phyloP scores from a whole-genome alignment of 1,284 basidiomycete species.

The Fomitopsis palustris region DNA sequence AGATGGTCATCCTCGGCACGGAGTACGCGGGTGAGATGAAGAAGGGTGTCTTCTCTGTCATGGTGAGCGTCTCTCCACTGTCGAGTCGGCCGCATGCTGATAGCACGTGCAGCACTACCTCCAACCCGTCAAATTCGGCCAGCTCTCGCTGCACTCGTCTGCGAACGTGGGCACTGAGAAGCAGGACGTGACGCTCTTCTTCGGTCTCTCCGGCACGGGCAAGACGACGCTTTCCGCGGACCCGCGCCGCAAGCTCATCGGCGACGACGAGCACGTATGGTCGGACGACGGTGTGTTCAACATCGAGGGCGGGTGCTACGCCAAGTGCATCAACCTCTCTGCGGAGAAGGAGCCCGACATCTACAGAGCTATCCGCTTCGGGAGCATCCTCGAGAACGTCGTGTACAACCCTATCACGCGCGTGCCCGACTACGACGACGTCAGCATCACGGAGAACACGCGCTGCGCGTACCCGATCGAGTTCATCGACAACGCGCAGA shows the following conservation, averaged over 20 bases:
- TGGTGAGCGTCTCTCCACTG: slow-evolving; percentile 49
- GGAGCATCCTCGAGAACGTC: slow-evolving; percentile 98
- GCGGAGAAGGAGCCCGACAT: slow-evolving; percentile 98
- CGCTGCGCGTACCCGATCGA: slow-evolving; percentile 98
- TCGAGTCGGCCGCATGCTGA: neutral
- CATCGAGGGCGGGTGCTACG: slow-evolving; percentile 99
- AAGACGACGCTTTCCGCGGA: slow-evolving; percentile 98
- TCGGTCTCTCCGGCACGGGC: slow-evolving; percentile 97
- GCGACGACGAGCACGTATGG: slow-evolving; percentile 99
- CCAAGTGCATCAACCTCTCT: slow-evolving; percentile 97
- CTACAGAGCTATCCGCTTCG: slow-evolving; percentile 92
- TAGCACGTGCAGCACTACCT: slow-evolving; percentile 81
- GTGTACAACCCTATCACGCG: slow-evolving; percentile 93
- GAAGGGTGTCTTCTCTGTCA: slow-evolving; percentile 99
- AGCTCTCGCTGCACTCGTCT: slow-evolving; percentile 98
- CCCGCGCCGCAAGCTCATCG: slow-evolving; percentile 87
- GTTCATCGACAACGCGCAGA: slow-evolving; percentile 93
- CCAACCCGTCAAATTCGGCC: slow-evolving; percentile 98
- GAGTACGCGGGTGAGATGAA: slow-evolving; percentile 99
- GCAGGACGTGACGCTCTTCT: slow-evolving; percentile 97
- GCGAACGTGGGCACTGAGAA: slow-evolving; percentile 92
- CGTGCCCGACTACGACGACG: slow-evolving; percentile 93
- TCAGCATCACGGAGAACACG: slow-evolving; percentile 98
- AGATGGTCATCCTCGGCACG: slow-evolving; percentile 99
- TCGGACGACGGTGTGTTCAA: slow-evolving; percentile 98